Percentiles rank a stretch among this genome's conserved stretches.
These are phyloP conservation scores for Mallotus repandus DNA, from an alignment of 441 rosid species.

Conservation along the genomic window DNA sequence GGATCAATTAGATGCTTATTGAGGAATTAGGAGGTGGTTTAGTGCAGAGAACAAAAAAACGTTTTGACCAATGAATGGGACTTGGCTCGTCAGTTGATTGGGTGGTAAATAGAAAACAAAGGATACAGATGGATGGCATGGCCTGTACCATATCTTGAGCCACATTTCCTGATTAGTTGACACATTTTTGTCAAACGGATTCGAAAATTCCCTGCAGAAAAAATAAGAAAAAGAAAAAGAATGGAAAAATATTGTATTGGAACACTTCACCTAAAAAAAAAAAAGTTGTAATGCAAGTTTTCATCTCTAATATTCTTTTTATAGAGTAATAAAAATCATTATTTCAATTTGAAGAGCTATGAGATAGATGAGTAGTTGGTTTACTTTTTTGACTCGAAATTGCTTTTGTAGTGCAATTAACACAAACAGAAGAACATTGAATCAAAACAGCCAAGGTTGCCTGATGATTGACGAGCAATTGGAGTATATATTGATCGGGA, in stretches of 20 bases:
- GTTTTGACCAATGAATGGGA: neutral
- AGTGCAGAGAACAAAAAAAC: neutral
- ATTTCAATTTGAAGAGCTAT: neutral
- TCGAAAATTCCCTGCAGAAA: neutral
- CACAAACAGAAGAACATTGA: neutral
- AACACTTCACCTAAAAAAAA: neutral
- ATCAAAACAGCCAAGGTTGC: too few relatives aligned
- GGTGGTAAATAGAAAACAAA: neutral
- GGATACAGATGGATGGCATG: neutral
- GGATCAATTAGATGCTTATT: neutral
- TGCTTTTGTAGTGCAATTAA: neutral
- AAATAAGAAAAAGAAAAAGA: neutral
- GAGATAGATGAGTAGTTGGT: neutral
- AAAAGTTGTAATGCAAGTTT: too few relatives aligned
- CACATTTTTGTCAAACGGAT: neutral
- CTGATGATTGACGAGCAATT: too few relatives aligned
- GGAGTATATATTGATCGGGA: too few relatives aligned
- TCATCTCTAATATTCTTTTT: neutral
- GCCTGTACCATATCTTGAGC: neutral
- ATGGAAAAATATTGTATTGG: neutral
- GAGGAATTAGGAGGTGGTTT: neutral
- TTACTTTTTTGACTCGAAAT: neutral
- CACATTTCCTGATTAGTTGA: neutral
- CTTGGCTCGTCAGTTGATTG: neutral
- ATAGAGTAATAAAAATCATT: neutral